These are phyloP conservation scores for Fusarium piperis DNA, from an alignment of 2,329 filamentous ascomycete species.

Conservation along the genomic window DNA sequence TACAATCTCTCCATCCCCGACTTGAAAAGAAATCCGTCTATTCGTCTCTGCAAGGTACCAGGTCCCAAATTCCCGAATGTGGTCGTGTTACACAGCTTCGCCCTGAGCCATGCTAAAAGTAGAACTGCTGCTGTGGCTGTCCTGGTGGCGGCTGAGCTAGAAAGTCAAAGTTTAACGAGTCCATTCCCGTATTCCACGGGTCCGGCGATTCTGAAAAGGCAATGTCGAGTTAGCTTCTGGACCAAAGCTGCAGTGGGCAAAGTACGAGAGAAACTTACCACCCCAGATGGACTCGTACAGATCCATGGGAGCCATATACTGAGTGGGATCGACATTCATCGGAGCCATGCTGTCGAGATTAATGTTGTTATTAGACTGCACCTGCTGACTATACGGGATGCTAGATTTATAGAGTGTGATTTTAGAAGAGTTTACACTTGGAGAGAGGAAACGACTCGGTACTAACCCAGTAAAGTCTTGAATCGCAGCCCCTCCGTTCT, in stretches of 20 bases:
- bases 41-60: background rate
- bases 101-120: conserved; percentile 55
- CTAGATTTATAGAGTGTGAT: conserved; percentile 31
- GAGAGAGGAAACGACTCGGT: background rate
- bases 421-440: conserved; percentile 23
- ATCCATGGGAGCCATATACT: conserved; percentile 74
- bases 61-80: background rate
- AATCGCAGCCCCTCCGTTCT: conserved; percentile 61
- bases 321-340: conserved; percentile 65
- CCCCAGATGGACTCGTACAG: conserved; percentile 75
- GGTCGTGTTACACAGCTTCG: background rate
- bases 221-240: conserved; percentile 25
- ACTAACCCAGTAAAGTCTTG: conserved; percentile 57
- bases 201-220: conserved; percentile 63
- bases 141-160: conserved; percentile 67
- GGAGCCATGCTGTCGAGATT: conserved; percentile 57
- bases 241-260: background rate
- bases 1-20: conserved; percentile 5
- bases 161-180: conserved; percentile 70
- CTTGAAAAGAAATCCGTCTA: background rate
- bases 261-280: conserved; percentile 56
- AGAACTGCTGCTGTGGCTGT: conserved; percentile 67
- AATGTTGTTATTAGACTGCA: conserved; percentile 46
- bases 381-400: conserved; percentile 51
- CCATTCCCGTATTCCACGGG: conserved; percentile 65